Evolutionary conservation across 2,329 filamentous ascomycete genomes (phyloP).

Genomic region (Thermothelomyces thermophilus): DNA sequence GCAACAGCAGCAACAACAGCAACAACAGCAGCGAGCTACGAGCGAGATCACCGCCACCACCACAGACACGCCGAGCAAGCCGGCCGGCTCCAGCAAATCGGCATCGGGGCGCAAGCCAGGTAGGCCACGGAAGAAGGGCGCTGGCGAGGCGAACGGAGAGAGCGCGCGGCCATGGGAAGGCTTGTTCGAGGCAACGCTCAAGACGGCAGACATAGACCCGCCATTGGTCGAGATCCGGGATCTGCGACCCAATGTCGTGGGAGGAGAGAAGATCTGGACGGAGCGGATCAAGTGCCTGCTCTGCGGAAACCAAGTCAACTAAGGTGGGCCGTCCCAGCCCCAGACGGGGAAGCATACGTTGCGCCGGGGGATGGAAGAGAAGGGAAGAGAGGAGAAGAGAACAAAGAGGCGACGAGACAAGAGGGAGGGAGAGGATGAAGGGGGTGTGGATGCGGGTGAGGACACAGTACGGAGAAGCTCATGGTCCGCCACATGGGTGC

Average conservation of each 20-base stretch:
- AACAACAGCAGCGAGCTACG: slow-evolving; percentile 18
- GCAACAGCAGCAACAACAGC: too few relatives aligned
- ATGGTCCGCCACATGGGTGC: neutral
- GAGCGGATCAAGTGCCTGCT: slow-evolving; percentile 46
- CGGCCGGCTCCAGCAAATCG: slow-evolving; percentile 24
- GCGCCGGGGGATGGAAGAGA: too few relatives aligned
- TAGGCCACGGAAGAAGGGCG: slow-evolving; percentile 36
- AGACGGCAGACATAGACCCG: slow-evolving; percentile 37
- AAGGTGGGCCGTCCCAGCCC: slow-evolving; percentile 7
- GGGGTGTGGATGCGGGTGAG: neutral
- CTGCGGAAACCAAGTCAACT: slow-evolving; percentile 43
- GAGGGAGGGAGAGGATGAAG: neutral
- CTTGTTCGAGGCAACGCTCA: slow-evolving; percentile 45
- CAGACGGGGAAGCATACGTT: too few relatives aligned
- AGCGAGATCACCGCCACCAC: slow-evolving; percentile 24
- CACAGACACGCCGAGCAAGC: slow-evolving; percentile 20
- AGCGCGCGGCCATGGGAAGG: slow-evolving; percentile 43
- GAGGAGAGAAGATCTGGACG: slow-evolving; percentile 47
- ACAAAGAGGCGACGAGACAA: neutral
- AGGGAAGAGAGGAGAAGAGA: too few relatives aligned
- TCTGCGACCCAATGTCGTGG: slow-evolving; percentile 40
- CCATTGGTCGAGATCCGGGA: slow-evolving; percentile 48
- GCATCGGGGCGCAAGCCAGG: slow-evolving; percentile 26
- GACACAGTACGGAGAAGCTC: neutral
- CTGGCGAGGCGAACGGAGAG: slow-evolving; percentile 28